Base-by-base conservation (phyloP, 2,329 filamentous ascomycete species). In the Pseudogymnoascus sp. region DNA sequence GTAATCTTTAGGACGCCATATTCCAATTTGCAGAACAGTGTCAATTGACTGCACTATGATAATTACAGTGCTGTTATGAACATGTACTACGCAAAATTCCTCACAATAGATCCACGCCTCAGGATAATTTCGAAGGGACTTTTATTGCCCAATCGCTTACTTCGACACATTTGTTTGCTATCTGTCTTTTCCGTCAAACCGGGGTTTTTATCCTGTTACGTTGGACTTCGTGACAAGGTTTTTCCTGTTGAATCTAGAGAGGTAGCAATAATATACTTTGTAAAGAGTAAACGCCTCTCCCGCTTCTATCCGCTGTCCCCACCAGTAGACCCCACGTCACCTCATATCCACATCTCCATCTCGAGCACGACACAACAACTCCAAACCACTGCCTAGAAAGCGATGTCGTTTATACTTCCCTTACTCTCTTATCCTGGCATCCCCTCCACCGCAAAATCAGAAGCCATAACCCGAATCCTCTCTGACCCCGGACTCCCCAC, bases 401-500 rank as follows among this genome's bases (percentile, higher is more conserved):
- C 18, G n/a, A 60, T 60, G 56, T 60, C 56, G 18, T 60, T 60
- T 16, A 60, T 60, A 1, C 56, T 40, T 3, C 21, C 28, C 18
- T 6, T 60, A 23, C 37, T 60, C 23, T 23, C 56, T 3, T 37
- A 34, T 5, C 56, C 34, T 10, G 16, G 3, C 1, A 37, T 60
- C 6, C 56, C 59, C 18, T 16, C 37, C 5, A 11, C 18, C 10
- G 7, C 37, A 37, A 37, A 28, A 4, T 40, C 18, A 28, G 34
- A 60, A 25, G 34, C 59, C 11, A 36, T 40, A 42, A 31, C 28
- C 18, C 72, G 76, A 31, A 69, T 72, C 36, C 68, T 68, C 11
- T 66, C 70, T 0, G 68, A 73, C 1, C 78, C 79, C 3, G 78
- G 78, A 12, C 69, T 77, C 1, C 81, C 81, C 12, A 66, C 75